Conservation (phyloP, 2,329 filamentous ascomycete genomes). For the Lachnellula suecica region DNA sequence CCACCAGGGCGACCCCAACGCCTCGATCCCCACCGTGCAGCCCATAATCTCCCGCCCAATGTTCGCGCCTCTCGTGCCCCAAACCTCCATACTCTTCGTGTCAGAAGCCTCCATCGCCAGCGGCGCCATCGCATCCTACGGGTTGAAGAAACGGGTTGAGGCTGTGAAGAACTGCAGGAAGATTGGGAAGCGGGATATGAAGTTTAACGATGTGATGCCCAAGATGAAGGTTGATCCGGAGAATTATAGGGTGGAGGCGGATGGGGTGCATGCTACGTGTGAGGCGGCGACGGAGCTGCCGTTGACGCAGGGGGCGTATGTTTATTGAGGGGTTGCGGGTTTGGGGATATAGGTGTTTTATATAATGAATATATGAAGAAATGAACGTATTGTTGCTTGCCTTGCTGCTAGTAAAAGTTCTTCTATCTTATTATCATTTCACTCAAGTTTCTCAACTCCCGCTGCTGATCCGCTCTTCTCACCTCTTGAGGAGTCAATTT, state of each 20-base stretch:
- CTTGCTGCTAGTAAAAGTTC: too few species aligned
- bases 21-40: slow-evolving; percentile 83
- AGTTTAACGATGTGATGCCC: slow-evolving; percentile 80
- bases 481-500: too few species aligned
- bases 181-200: slow-evolving; percentile 85
- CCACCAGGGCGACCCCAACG: slow-evolving; percentile 73
- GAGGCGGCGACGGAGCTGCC: slow-evolving; percentile 72
- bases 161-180: slow-evolving; percentile 73
- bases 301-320: slow-evolving; percentile 73
- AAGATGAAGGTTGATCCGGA: slow-evolving; percentile 92
- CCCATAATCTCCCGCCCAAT: slow-evolving; percentile 82
- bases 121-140: slow-evolving; percentile 70
- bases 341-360: background rate
- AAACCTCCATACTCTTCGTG: slow-evolving; percentile 79
- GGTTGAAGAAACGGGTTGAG: slow-evolving; percentile 76
- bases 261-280: slow-evolving; percentile 71
- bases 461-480: too few species aligned
- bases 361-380: background rate
- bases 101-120: slow-evolving; percentile 68
- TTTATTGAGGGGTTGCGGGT: slow-evolving; percentile 52
- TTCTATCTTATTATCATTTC: too few species aligned
- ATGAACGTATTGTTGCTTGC: too few species aligned
- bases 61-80: slow-evolving; percentile 75
- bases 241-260: slow-evolving; percentile 83
- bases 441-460: too few species aligned